Base-by-base conservation (phyloP, 2,329 filamentous ascomycete genomes). In the Trichoderma koningii region DNA sequence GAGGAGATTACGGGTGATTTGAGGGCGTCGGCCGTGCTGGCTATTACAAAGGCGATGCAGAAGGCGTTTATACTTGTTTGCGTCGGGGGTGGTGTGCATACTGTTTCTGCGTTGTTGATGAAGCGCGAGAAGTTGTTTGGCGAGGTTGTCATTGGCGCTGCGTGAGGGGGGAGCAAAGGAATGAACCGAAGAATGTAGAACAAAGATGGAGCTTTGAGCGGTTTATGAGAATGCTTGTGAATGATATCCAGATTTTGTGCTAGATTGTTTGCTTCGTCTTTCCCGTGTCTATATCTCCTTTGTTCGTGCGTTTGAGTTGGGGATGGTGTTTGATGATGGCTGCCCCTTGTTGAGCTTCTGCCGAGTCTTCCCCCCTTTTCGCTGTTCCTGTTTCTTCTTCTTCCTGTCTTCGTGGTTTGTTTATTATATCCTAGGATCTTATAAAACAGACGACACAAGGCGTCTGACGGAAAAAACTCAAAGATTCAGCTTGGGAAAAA, bases 41-140 rank as follows among this genome's bases (percentile, higher is more conserved):
- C 63, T 26, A 67, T 67, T 21, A 66, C 63, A 41, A 42, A 63
- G 23, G 63, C 63, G 45, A 67, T 67, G 51, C 63, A 67, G 21
- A 55, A 38, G 44, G 50, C 56, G 2, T 65, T 65, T 23, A 63
- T 67, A 1, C 10, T 62, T 7, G 55, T 67, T 30, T 61, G 55
- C 10, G 55, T 64, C 19, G 65, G 62, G 4, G 65, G 65, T 0
- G 65, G 55, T 14, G 65, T 61, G n/a, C 48, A 65, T 7, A 63
- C 51, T 3, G 19, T 59, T 10, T 42, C 42, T 1, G 30, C 42
- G 1, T 41, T 67, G 5, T 34, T 65, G n/a, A 65, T 67, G 66
- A 67, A 67, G 56, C 63, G 63, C 2, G 66, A 66, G 45, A 67
- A 66, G 56, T 44, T 67, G n/a, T 64, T 66, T 56, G 65, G 65